phyloP scores from a whole-genome alignment of 768 basidiomycete species.

The Cantharellus cinnabarinus region DNA sequence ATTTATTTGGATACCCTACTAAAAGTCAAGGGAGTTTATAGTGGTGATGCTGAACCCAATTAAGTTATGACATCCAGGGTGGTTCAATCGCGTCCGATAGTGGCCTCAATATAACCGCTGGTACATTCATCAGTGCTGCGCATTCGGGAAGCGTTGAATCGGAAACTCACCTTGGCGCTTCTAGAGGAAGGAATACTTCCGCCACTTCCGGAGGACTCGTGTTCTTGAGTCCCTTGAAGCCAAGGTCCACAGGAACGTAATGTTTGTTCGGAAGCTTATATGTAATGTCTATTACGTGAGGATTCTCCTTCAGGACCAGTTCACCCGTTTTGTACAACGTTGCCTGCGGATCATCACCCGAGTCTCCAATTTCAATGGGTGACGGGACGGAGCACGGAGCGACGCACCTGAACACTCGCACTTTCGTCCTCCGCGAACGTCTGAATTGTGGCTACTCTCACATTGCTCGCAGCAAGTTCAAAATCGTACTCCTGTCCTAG shows the following conservation, averaged over 20 bases:
- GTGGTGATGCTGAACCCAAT: no score
- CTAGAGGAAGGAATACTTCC: constrained; percentile 73
- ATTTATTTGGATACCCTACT: no score
- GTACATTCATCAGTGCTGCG: no score
- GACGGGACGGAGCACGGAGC: background rate
- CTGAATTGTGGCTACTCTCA: constrained; percentile 48
- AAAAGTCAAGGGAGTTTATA: no score
- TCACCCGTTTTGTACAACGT: constrained; percentile 82
- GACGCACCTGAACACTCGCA: constrained; percentile 68
- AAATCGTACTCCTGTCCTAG: constrained; percentile 41
- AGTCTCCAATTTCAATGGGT: background rate
- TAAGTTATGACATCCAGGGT: no score
- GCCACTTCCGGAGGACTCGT: constrained; percentile 28
- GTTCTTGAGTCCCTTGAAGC: constrained; percentile 13
- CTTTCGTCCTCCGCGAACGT: constrained; percentile 75
- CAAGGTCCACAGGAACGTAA: constrained; percentile 76
- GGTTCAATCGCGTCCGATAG: no score
- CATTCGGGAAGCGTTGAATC: background rate
- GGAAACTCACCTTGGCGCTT: constrained; percentile 56
- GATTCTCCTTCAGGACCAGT: constrained; percentile 45
- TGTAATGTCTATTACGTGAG: constrained; percentile 33
- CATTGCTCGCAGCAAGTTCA: constrained; percentile 28
- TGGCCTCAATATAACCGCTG: no score
- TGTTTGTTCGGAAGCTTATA: constrained; percentile 88
- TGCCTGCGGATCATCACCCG: constrained; percentile 30